These are phyloP conservation scores for Glonium stellatum DNA, from an alignment of 495 filamentous ascomycete genomes.

Conservation along the genomic window DNA sequence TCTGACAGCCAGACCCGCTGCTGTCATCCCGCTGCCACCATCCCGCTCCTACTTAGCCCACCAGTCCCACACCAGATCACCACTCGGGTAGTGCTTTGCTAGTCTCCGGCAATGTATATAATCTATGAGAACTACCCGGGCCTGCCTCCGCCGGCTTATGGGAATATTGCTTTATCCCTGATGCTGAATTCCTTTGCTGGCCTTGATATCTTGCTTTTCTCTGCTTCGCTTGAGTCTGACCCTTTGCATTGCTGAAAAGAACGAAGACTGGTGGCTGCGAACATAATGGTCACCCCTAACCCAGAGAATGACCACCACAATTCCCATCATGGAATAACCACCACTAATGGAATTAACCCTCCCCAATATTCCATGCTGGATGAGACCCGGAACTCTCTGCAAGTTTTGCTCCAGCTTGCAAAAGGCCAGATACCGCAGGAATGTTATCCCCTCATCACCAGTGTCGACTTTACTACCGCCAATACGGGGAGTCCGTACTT, in stretches of 20 bases:
- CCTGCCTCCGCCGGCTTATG: neutral
- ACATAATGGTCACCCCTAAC: neutral
- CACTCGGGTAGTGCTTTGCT: neutral
- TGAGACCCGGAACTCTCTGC: slow-evolving; percentile 12
- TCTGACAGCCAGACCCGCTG: neutral
- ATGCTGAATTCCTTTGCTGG: neutral
- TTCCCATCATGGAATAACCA: slow-evolving; percentile 4
- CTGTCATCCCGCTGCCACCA: no score
- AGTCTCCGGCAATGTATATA: neutral
- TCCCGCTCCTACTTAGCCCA: neutral
- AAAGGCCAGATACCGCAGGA: slow-evolving; percentile 31
- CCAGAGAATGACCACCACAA: slow-evolving; percentile 8
- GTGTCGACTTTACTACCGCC: slow-evolving; percentile 27
- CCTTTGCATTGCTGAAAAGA: neutral
- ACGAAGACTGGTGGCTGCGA: neutral
- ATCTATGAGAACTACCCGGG: neutral
- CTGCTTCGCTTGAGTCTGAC: neutral
- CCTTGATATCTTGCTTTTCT: neutral
- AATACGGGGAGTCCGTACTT: slow-evolving; percentile 37
- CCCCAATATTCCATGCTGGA: slow-evolving; percentile 11
- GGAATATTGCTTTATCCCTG: neutral
- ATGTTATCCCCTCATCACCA: slow-evolving; percentile 24
- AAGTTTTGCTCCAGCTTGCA: slow-evolving; percentile 11
- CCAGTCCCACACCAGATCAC: neutral
- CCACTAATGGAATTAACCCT: slow-evolving; percentile 5